Conservation (phyloP, 2,329 filamentous ascomycete genomes). For the Neoscytalidium dimidiatum region DNA sequence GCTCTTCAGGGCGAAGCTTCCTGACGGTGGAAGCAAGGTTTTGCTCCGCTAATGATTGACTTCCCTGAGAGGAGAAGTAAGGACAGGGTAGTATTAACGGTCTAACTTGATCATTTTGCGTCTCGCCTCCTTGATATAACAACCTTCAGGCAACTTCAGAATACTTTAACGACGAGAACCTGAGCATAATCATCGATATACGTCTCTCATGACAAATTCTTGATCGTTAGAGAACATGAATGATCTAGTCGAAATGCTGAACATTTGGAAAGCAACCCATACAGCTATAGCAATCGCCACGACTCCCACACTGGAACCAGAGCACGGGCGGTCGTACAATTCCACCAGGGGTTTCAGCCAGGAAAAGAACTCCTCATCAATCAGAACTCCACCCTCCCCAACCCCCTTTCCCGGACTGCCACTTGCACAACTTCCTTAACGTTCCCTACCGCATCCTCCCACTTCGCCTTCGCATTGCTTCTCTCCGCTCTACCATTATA, state of each 20-base stretch:
- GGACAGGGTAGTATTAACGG: background rate
- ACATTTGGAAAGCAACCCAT: too few relatives aligned
- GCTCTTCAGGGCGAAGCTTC: slow-evolving; percentile 44
- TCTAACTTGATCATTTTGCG: too few relatives aligned
- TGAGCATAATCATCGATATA: too few relatives aligned
- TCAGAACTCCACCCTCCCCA: slow-evolving; percentile 47
- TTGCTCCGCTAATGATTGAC: slow-evolving; percentile 20
- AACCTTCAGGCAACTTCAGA: too few relatives aligned
- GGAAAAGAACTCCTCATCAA: background rate
- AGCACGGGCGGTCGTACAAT: too few relatives aligned
- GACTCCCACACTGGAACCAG: too few relatives aligned
- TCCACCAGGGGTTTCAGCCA: background rate
- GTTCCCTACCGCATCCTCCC: slow-evolving; percentile 39
- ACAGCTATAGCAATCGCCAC: too few relatives aligned
- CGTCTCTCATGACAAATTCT: too few relatives aligned
- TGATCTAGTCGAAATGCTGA: too few relatives aligned
- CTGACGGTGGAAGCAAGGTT: slow-evolving; percentile 45
- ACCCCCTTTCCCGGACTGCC: slow-evolving; percentile 46
- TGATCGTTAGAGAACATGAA: too few relatives aligned
- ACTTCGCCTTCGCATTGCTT: slow-evolving; percentile 26
- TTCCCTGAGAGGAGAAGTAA: background rate
- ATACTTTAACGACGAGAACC: too few relatives aligned
- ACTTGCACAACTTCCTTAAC: slow-evolving; percentile 45
- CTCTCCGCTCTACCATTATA: slow-evolving; percentile 20
- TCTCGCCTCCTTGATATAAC: too few relatives aligned